Evolutionary conservation across 2,329 filamentous ascomycete species (phyloP).

Genomic region (Triangularia setosa): DNA sequence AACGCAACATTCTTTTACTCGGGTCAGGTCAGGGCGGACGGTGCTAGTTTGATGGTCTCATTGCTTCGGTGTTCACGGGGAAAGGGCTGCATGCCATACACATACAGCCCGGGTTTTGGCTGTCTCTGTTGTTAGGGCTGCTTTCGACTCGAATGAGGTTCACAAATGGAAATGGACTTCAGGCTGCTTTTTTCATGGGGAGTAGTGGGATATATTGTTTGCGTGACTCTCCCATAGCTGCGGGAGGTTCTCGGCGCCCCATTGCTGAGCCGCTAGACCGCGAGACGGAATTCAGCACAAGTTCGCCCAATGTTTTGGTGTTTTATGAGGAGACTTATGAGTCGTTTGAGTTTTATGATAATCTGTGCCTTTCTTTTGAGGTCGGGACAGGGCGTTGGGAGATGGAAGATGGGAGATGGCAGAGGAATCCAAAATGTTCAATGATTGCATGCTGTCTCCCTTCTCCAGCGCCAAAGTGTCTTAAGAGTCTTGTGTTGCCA

Average conservation of each 20-base stretch:
- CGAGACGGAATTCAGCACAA: slow-evolving; percentile 7
- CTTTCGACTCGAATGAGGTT: slow-evolving; percentile 46
- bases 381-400: not conserved
- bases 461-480: not conserved
- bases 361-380: not conserved
- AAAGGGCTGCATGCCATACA: slow-evolving; percentile 43
- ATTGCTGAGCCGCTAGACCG: slow-evolving; percentile 10
- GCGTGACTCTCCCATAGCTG: slow-evolving; percentile 8
- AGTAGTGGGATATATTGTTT: slow-evolving; percentile 10
- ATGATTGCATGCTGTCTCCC: not conserved
- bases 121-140: slow-evolving; percentile 40
- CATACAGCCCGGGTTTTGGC: slow-evolving; percentile 29
- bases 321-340: not conserved
- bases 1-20: slow-evolving; percentile 35
- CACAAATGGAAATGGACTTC: slow-evolving; percentile 40
- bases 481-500: not conserved
- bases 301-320: slow-evolving; percentile 1
- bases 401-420: not conserved
- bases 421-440: not conserved
- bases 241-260: slow-evolving; percentile 15
- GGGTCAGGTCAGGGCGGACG: slow-evolving; percentile 24
- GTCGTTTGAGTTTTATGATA: not conserved
- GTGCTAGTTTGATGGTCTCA: slow-evolving; percentile 40
- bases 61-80: slow-evolving; percentile 52
- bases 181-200: slow-evolving; percentile 23